These are phyloP conservation scores for Theileria sp. DNA, from an alignment of 169 alveolate genomes.

Conservation along the genomic window DNA sequence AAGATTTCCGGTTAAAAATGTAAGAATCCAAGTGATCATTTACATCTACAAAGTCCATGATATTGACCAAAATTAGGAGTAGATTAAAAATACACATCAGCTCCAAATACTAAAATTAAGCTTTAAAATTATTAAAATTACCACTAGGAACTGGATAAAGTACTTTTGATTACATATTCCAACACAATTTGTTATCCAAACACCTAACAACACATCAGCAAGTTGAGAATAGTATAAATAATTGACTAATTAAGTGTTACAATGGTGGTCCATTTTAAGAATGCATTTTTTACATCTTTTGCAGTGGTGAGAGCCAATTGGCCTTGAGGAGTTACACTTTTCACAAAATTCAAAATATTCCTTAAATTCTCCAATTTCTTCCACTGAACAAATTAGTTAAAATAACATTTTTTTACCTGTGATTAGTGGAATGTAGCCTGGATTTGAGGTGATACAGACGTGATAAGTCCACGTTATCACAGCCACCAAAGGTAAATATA, in stretches of 20 bases:
- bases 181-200: constrained; percentile 87
- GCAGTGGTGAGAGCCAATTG: constrained; percentile 85
- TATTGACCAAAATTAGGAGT: background rate
- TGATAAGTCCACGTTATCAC: constrained; percentile 49
- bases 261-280: constrained; percentile 89
- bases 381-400: constrained; percentile 3
- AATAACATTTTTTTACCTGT: constrained; percentile 16
- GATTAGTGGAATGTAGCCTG: constrained; percentile 48
- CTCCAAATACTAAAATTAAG: background rate
- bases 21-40: background rate
- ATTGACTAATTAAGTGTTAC: constrained; percentile 42
- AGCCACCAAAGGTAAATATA: constrained; percentile 23
- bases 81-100: background rate
- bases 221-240: background rate
- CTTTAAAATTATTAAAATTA: background rate
- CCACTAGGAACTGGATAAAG: constrained; percentile 68
- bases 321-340: constrained; percentile 55
- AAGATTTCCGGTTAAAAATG: background rate
- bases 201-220: constrained; percentile 42
- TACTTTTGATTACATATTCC: constrained; percentile 87
- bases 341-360: constrained; percentile 37
- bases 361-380: constrained; percentile 24
- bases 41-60: background rate
- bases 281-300: constrained; percentile 83
- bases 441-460: constrained; percentile 45